These are phyloP conservation scores for Sporothrix schenckii DNA, from an alignment of 2,329 filamentous ascomycete species.

Conservation along the genomic window DNA sequence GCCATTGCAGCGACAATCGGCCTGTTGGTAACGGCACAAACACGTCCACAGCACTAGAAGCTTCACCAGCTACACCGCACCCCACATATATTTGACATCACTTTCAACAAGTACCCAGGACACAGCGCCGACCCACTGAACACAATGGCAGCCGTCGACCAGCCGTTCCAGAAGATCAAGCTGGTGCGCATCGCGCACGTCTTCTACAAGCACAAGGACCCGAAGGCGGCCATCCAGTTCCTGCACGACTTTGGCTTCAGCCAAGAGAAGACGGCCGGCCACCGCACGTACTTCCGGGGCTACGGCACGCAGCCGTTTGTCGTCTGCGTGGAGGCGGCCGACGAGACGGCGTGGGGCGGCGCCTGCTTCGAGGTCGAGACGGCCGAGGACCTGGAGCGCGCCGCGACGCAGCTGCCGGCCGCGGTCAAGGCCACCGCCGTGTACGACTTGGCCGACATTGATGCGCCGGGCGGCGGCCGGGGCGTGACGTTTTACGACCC, in stretches of 20 bases:
- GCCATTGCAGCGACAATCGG: background rate
- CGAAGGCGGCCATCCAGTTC: conserved; percentile 49
- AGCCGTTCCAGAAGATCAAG: conserved; percentile 42
- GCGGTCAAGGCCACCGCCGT: conserved; percentile 54
- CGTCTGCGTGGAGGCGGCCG: conserved; percentile 55
- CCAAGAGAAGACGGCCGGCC: conserved; percentile 45
- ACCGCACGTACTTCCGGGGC: conserved; percentile 61
- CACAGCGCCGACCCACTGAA: background rate
- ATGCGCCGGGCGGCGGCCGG: conserved; percentile 59
- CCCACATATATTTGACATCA: background rate
- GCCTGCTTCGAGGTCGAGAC: conserved; percentile 61
- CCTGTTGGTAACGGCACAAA: background rate
- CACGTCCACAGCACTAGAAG: too few species aligned
- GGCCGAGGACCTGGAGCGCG: conserved; percentile 57
- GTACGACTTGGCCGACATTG: conserved; percentile 47
- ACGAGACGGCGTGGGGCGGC: conserved; percentile 58
- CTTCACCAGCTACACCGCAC: too few species aligned
- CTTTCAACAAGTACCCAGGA: background rate
- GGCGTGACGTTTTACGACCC: conserved; percentile 57
- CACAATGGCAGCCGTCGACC: conserved; percentile 34
- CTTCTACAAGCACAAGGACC: conserved; percentile 53
- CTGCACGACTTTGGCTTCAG: conserved; percentile 55
- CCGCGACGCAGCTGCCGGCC: conserved; percentile 51
- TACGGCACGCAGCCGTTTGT: conserved; percentile 64
- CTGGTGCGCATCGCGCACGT: conserved; percentile 50